Evolutionary conservation across 306 rosid species (phyloP).

Genomic region (Spatholobus suberectus): DNA sequence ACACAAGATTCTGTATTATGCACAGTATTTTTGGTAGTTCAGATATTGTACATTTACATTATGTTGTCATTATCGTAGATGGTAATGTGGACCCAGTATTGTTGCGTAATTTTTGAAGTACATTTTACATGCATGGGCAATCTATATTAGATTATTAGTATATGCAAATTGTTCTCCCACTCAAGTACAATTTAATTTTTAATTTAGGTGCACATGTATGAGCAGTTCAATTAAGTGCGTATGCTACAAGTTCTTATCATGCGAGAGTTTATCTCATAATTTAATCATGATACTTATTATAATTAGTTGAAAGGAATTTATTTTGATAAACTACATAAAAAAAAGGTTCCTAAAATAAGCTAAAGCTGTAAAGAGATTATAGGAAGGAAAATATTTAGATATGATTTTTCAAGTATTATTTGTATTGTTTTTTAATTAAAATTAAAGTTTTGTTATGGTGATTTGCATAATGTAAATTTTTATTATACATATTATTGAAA

Average conservation of each 20-base stretch:
- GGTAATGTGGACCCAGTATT: neutral
- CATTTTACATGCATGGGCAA: neutral
- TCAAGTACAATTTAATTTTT: neutral
- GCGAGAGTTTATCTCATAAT: no score
- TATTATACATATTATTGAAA: no score
- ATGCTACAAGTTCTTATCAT: neutral
- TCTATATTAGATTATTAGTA: neutral
- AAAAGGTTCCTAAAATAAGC: no score
- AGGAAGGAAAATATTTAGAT: no score
- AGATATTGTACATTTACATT: neutral
- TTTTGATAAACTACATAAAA: no score
- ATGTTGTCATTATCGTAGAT: neutral
- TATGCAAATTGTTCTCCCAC: neutral
- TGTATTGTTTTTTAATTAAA: no score
- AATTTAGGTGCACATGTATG: neutral
- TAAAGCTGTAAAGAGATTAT: no score
- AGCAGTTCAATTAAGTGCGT: neutral
- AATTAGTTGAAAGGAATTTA: no score
- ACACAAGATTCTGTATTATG: neutral
- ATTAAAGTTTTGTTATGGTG: no score
- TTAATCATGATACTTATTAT: no score
- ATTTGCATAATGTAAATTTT: no score
- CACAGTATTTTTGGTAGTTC: neutral
- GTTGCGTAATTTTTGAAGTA: neutral
- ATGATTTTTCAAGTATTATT: no score